Evolutionary conservation across 371 early-diverging fungal genomes (phyloP), one percentile per base, ranked within the genome.

Genomic region (Blakeslea trispora): DNA sequence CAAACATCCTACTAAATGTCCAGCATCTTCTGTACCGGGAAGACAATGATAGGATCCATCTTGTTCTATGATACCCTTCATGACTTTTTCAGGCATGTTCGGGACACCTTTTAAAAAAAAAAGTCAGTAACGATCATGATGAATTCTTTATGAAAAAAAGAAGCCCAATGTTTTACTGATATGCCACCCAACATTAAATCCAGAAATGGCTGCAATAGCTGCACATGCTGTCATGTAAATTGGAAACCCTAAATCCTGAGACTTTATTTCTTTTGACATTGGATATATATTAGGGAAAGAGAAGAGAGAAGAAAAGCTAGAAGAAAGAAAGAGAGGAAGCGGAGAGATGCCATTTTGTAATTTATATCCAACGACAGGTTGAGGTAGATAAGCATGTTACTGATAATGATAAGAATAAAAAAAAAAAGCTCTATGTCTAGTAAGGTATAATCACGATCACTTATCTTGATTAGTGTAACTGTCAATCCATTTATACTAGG

Each of bases 171-270:
- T 7, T 68, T 40, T 69, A 75, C 75, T 67, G 52, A 75, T 75
- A 56, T 69, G 69, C 75, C 75, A 75, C 42, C 75, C 75, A 35
- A 75, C 72, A 23, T 71, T 69, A 35, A 75, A 67, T n/a, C 75
- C 75, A 21, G 75, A 71, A 18, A 75, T 39, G 35, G 75, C 75
- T 13, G 75, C 75, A 44, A 75, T 51, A 31, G 41, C 13, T 35
- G 72, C 75, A 61, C 75, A 75, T 14, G 46, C 39, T 54, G 65
- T 65, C 72, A 72, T 71, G 21, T 72, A 75, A 5, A 55, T 14
- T 7, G 72, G 64, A 39, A 75, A 75, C 6, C 68, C 65, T 43
- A 72, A 34, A 35, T 75, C 75, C 53, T 72, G 66, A 46, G 75
- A 75, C 46, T 66, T 66, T 24, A 28, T 5, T 45, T 53, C 43